These are phyloP conservation scores for Malbranchea cinnamomea DNA, from an alignment of 2,329 filamentous ascomycete genomes.

Conservation along the genomic window DNA sequence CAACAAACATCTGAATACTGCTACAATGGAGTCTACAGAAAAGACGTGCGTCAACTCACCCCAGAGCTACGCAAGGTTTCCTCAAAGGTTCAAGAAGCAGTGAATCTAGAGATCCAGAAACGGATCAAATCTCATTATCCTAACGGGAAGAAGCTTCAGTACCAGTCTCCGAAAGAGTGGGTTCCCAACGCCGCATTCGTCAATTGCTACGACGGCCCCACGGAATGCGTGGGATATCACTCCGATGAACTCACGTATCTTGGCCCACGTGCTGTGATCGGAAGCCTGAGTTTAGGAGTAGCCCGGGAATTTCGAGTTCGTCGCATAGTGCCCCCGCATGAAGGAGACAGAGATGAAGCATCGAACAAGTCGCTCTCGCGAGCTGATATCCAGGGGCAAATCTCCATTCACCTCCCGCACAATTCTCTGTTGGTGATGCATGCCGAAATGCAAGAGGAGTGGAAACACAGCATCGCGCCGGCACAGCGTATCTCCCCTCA, in stretches of 20 bases:
- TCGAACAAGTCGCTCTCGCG: slow-evolving; percentile 10
- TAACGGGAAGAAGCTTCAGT: slow-evolving; percentile 54
- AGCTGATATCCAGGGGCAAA: slow-evolving; percentile 62
- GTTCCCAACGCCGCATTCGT: slow-evolving; percentile 81
- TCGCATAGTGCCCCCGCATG: slow-evolving; percentile 47
- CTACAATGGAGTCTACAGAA: slow-evolving; percentile 67
- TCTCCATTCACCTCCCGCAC: slow-evolving; percentile 84
- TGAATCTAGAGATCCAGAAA: slow-evolving; percentile 61
- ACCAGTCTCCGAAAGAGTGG: slow-evolving; percentile 63
- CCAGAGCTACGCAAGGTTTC: slow-evolving; percentile 59
- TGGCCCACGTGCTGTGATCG: slow-evolving; percentile 76
- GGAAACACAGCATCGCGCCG: slow-evolving; percentile 78
- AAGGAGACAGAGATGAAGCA: slow-evolving; percentile 27
- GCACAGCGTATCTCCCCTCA: slow-evolving; percentile 69
- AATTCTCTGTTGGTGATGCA: slow-evolving; percentile 94
- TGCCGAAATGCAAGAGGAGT: slow-evolving; percentile 92
- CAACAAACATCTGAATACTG: slow-evolving; percentile 65
- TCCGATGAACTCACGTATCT: slow-evolving; percentile 87
- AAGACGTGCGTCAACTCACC: slow-evolving; percentile 61
- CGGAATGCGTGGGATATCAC: slow-evolving; percentile 81
- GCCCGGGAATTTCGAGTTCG: slow-evolving; percentile 86
- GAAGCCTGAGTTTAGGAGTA: slow-evolving; percentile 78
- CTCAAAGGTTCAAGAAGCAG: slow-evolving; percentile 52
- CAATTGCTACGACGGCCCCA: slow-evolving; percentile 76
- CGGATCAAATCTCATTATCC: slow-evolving; percentile 58